A percentile compares a stretch with the other conserved stretches of the same genome.
Evolutionary conservation across 495 filamentous ascomycete species (phyloP).

Genomic region (Hypomontagnella monticulosa): DNA sequence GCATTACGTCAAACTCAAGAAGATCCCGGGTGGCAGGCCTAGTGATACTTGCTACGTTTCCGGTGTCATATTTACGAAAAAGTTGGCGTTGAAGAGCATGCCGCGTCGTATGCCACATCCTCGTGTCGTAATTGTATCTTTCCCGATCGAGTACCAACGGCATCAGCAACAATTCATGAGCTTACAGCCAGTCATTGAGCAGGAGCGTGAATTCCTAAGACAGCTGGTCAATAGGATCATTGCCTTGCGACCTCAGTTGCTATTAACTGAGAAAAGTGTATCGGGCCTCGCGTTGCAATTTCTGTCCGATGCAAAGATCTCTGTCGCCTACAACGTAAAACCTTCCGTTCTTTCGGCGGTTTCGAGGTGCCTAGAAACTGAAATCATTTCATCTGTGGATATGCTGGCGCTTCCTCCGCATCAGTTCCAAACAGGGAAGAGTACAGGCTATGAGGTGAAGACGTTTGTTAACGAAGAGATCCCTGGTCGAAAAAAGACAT

Average conservation of each 20-base stretch:
- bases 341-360: constrained; percentile 94
- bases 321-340: constrained; percentile 96
- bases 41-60: constrained; percentile 94
- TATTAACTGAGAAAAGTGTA: constrained; percentile 90
- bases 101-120: constrained; percentile 83
- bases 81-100: constrained; percentile 96
- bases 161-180: constrained; percentile 99
- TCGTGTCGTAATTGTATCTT: constrained; percentile 90
- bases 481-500: constrained; percentile 84
- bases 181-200: constrained; percentile 93
- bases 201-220: constrained; percentile 92
- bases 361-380: constrained; percentile 86
- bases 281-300: constrained; percentile 90
- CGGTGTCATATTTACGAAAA: constrained; percentile 96
- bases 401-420: constrained; percentile 80
- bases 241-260: constrained; percentile 80
- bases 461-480: constrained; percentile 84
- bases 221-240: constrained; percentile 94
- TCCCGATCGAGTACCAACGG: constrained; percentile 94
- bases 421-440: constrained; percentile 74
- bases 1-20: constrained; percentile 98
- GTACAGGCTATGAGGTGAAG: constrained; percentile 90
- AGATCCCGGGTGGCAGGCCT: constrained; percentile 88
- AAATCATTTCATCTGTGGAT: constrained; percentile 93
- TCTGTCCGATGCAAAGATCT: constrained; percentile 85